Percentiles rank a stretch among this genome's conserved stretches.
phyloP scores from a whole-genome alignment of 495 filamentous ascomycete species.

The Evernia prunastri region DNA sequence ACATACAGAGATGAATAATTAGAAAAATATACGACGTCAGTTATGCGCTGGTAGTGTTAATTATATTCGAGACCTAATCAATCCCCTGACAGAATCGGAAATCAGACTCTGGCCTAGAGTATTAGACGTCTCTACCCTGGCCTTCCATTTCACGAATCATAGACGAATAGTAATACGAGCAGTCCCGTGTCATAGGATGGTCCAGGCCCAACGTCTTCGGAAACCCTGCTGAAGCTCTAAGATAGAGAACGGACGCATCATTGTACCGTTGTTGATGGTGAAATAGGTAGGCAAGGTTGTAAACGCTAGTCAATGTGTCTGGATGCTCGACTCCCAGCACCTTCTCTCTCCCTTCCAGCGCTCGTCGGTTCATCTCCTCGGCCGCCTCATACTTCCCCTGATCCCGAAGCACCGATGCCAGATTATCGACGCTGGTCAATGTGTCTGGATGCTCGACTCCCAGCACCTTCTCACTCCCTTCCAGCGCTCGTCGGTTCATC shows the following conservation, averaged over 20 bases:
- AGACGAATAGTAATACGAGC: neutral
- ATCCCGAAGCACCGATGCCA: neutral
- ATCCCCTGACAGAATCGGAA: no score
- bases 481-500: no score
- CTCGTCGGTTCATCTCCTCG: conserved; percentile 7
- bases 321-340: conserved; percentile 34
- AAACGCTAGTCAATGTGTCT: conserved; percentile 29
- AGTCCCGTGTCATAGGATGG: neutral
- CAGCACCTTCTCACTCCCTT: no score
- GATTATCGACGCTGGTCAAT: no score
- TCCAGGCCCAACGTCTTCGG: neutral
- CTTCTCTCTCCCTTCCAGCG: conserved; percentile 26
- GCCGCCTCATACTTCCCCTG: conserved; percentile 19
- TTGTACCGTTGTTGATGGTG: conserved; percentile 3
- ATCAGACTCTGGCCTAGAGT: no score
- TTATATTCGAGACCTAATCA: no score
- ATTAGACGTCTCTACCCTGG: no score
- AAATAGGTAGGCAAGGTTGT: conserved; percentile 5
- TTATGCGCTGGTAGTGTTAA: no score
- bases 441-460: no score
- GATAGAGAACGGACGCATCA: conserved; percentile 8
- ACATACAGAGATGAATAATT: no score
- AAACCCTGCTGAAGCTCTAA: conserved; percentile 2
- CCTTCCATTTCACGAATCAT: no score
- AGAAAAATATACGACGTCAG: no score